A percentile compares a stretch with the other conserved stretches of the same genome.
Conservation (phyloP, 108 stramenopile species). For the Cyclostephanos tholiformis region DNA sequence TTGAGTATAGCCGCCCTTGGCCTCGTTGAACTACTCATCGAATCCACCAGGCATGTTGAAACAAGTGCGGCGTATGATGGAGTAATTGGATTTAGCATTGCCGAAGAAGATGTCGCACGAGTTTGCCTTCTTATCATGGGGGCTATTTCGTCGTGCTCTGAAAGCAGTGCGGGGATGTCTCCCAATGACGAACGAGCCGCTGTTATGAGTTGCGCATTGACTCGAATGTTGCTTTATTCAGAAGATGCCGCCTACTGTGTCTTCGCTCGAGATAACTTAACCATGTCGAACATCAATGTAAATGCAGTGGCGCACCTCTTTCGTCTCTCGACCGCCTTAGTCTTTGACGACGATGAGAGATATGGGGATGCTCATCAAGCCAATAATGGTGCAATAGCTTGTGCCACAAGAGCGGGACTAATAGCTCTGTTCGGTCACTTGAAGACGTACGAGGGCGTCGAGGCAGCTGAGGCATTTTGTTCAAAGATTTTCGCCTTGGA, state of each 20-base stretch:
- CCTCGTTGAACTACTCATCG: conserved; percentile 42
- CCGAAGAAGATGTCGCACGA: conserved; percentile 45
- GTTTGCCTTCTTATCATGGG: conserved; percentile 31
- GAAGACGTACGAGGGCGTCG: conserved; percentile 18
- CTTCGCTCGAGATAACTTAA: conserved; percentile 25
- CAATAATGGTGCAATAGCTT: conserved; percentile 33
- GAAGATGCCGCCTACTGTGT: conserved; percentile 19
- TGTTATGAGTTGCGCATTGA: conserved; percentile 41
- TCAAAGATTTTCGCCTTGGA: conserved; percentile 26
- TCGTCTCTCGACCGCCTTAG: conserved; percentile 16
- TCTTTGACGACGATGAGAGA: conserved; percentile 15
- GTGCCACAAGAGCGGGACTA: conserved; percentile 50
- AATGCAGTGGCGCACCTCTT: conserved; percentile 49
- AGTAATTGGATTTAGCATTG: conserved; percentile 19
- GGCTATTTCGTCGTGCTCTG: conserved; percentile 40
- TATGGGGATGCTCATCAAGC: conserved; percentile 15
- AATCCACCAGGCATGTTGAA: conserved; percentile 3
- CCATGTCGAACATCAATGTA: conserved; percentile 40
- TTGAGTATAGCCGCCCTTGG: conserved; percentile 40
- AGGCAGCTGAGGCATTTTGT: conserved; percentile 16
- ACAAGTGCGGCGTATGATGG: neutral
- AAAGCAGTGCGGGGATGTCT: conserved; percentile 9
- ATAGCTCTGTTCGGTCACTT: conserved; percentile 41
- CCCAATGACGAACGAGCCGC: conserved; percentile 18
- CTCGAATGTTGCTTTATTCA: conserved; percentile 32